Conservation (phyloP, 495 filamentous ascomycete species). For the Hyaloscypha variabilis region DNA sequence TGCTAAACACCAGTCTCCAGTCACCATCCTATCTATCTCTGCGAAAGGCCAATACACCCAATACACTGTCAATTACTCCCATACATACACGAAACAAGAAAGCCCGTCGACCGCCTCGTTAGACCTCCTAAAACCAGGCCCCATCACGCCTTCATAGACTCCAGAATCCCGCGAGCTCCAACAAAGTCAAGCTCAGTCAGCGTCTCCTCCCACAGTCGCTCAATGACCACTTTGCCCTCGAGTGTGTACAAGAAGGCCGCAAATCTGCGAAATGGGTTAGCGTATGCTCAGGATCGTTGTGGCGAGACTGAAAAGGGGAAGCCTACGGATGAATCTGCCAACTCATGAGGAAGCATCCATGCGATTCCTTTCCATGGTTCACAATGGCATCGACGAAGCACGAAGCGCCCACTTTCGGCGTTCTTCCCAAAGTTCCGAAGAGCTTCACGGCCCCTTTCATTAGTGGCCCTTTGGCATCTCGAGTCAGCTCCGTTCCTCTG, state of each 20-base stretch:
- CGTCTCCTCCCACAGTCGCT: conserved; percentile 48
- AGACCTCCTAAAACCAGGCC: neutral
- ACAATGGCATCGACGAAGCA: conserved; percentile 44
- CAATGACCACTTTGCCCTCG: conserved; percentile 39
- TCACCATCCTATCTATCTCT: too few relatives aligned
- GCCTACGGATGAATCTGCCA: conserved; percentile 6
- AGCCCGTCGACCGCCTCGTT: too few relatives aligned
- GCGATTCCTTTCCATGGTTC: conserved; percentile 45
- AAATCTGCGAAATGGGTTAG: too few relatives aligned
- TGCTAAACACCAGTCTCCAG: too few relatives aligned
- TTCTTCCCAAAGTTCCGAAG: conserved; percentile 35
- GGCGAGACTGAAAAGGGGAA: conserved; percentile 8
- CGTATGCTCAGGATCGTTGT: too few relatives aligned
- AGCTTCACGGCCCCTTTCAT: conserved; percentile 24
- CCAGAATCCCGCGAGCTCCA: conserved; percentile 38
- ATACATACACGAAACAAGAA: too few relatives aligned
- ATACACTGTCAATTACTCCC: too few relatives aligned
- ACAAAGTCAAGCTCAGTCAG: conserved; percentile 45
- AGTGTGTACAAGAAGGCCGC: conserved; percentile 32
- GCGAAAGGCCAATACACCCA: too few relatives aligned
- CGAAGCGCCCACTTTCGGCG: conserved; percentile 37
- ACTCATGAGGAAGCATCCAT: conserved; percentile 39
- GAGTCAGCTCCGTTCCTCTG: conserved; percentile 44
- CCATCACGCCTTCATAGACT: conserved; percentile 22
- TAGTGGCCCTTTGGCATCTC: conserved; percentile 29